Conservation (phyloP, 805 yeast genomes). For the Saccharomycopsis fodiens region DNA sequence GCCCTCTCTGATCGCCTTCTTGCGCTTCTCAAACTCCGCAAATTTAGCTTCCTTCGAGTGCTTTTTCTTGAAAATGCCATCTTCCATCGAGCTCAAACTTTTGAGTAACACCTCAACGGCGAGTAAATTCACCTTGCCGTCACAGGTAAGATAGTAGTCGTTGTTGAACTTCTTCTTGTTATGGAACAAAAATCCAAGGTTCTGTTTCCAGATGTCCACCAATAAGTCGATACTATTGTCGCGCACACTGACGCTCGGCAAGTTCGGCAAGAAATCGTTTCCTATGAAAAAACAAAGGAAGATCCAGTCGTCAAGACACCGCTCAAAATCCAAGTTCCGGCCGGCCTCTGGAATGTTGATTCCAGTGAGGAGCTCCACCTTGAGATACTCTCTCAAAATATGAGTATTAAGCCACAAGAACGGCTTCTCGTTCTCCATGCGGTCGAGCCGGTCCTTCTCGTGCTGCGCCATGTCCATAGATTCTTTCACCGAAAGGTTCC, state of each 20-base stretch:
- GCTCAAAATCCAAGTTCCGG: conserved; percentile 77
- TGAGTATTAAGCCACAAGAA: conserved; percentile 91
- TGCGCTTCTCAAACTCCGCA: conserved; percentile 55
- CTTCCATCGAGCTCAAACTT: conserved; percentile 66
- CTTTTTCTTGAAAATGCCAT: conserved; percentile 62
- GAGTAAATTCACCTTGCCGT: conserved; percentile 70
- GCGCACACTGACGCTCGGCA: conserved; percentile 90
- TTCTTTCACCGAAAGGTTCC: conserved; percentile 38
- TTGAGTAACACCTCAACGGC: conserved; percentile 68
- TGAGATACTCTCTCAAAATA: conserved; percentile 80
- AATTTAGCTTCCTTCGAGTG: conserved; percentile 64
- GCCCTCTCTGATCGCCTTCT: conserved; percentile 42
- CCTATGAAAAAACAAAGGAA: conserved; percentile 98
- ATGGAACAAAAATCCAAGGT: conserved; percentile 38
- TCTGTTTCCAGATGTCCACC: conserved; percentile 74
- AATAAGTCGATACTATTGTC: conserved; percentile 86
- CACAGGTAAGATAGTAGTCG: conserved; percentile 80
- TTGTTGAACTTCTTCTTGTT: conserved; percentile 22
- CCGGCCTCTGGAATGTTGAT: conserved; percentile 53
- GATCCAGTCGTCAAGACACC: conserved; percentile 98
- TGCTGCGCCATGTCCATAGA: conserved; percentile 55
- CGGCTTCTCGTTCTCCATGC: conserved; percentile 52
- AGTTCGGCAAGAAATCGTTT: conserved; percentile 94
- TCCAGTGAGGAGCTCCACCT: conserved; percentile 50
- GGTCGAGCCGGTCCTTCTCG: conserved; percentile 33